Evolutionary conservation across 345 rosid species (phyloP).

Genomic region (Noccaea bulbosa): DNA sequence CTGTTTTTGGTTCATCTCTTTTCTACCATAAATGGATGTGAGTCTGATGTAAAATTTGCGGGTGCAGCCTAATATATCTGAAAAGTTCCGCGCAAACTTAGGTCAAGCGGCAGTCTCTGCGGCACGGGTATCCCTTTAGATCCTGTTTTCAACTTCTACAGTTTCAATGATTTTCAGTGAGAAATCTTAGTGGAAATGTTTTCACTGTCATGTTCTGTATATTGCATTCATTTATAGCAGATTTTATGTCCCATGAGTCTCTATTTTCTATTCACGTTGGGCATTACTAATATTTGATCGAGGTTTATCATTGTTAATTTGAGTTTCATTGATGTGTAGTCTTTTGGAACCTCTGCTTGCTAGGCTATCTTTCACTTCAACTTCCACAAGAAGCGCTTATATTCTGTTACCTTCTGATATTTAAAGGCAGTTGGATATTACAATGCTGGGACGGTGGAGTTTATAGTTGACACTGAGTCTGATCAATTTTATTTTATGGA

Average conservation of each 20-base stretch:
- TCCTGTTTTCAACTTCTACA: slow-evolving; percentile 8
- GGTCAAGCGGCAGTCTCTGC: slow-evolving; percentile 95
- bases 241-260: background rate
- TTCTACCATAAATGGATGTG: slow-evolving; percentile 25
- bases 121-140: slow-evolving; percentile 64
- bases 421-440: slow-evolving; percentile 92
- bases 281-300: slow-evolving; percentile 13
- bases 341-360: slow-evolving; percentile 29
- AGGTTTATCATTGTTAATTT: slow-evolving; percentile 10
- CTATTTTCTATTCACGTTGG: slow-evolving; percentile 3
- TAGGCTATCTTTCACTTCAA: slow-evolving; percentile 40
- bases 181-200: slow-evolving; percentile 1
- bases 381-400: slow-evolving; percentile 46
- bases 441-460: slow-evolving; percentile 97
- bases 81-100: slow-evolving; percentile 65
- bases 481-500: slow-evolving; percentile 93
- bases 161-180: slow-evolving; percentile 1
- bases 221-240: background rate
- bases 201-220: slow-evolving; percentile 1
- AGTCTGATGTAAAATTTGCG: slow-evolving; percentile 41
- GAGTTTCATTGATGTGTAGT: slow-evolving; percentile 30
- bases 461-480: slow-evolving; percentile 77
- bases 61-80: slow-evolving; percentile 81
- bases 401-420: slow-evolving; percentile 42
- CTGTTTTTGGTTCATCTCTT: slow-evolving; percentile 37